Percentiles rank a stretch among this genome's conserved stretches.
Conservation (phyloP, 148 eudicot species). For the Chenopodium berlandieri region DNA sequence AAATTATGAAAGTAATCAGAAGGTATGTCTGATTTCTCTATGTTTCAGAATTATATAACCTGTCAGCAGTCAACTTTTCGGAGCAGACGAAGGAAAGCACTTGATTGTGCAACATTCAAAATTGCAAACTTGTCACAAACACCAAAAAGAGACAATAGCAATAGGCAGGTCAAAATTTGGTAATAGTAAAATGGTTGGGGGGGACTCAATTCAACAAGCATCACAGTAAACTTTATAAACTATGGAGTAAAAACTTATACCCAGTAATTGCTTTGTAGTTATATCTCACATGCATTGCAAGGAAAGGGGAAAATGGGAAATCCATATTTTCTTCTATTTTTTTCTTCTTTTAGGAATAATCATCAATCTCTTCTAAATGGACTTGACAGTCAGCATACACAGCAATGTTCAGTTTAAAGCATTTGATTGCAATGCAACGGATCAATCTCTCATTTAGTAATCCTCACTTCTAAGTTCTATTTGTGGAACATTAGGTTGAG, state of each 20-base stretch:
- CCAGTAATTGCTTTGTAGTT: neutral
- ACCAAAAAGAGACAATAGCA: too few species aligned
- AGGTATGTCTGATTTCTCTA: neutral
- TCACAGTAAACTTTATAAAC: neutral
- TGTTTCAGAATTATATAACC: neutral
- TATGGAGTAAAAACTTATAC: neutral
- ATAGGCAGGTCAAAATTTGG: neutral
- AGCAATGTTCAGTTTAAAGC: neutral
- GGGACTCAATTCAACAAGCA: neutral
- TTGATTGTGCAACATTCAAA: neutral
- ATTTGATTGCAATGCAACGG: neutral
- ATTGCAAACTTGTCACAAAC: neutral
- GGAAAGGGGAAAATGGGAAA: too few species aligned
- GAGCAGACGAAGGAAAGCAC: neutral
- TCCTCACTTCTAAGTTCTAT: neutral
- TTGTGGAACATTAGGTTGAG: neutral
- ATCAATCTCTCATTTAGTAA: neutral
- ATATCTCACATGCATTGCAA: too few species aligned
- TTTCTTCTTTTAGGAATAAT: too few species aligned
- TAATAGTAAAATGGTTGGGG: too few species aligned
- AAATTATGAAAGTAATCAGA: neutral
- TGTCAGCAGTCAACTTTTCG: neutral
- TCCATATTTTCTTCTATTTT: too few species aligned
- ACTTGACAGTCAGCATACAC: neutral
- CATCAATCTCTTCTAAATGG: neutral